These are phyloP conservation scores for Lentinula guzmanii DNA, from an alignment of 768 basidiomycete species.

Conservation along the genomic window DNA sequence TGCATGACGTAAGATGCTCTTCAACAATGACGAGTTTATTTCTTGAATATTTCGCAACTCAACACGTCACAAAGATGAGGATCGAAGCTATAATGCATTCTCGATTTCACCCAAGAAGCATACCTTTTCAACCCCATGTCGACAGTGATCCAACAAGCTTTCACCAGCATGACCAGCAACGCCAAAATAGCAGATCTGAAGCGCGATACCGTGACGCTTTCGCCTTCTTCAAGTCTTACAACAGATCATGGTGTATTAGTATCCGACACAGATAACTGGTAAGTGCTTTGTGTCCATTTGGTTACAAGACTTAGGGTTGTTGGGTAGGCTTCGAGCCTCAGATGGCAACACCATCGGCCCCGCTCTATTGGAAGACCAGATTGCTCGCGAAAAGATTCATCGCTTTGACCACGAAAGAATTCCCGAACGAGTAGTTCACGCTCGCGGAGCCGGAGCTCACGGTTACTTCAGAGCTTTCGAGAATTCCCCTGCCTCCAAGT, in stretches of 20 bases:
- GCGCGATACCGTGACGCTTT: conserved; percentile 24
- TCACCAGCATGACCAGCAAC: conserved; percentile 20
- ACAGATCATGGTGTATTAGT: conserved; percentile 59
- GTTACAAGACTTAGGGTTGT: not conserved
- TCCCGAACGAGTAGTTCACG: conserved; percentile 61
- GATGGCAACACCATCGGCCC: conserved; percentile 53
- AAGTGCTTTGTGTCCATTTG: conserved; percentile 10
- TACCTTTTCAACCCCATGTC: not conserved
- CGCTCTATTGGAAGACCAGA: conserved; percentile 71
- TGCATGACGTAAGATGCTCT: too few species aligned
- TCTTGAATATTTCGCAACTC: too few species aligned
- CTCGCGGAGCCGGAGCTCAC: conserved; percentile 74
- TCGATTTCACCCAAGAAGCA: too few species aligned
- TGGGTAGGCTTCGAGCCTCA: conserved; percentile 48
- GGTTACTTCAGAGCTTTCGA: conserved; percentile 77
- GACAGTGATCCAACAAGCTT: conserved; percentile 4
- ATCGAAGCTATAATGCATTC: too few species aligned
- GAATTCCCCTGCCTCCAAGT: conserved; percentile 54
- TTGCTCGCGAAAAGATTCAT: conserved; percentile 68
- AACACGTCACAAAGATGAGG: too few species aligned
- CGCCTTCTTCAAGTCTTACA: conserved; percentile 32
- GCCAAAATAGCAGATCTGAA: conserved; percentile 29
- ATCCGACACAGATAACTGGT: conserved; percentile 65
- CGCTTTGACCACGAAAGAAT: conserved; percentile 88
- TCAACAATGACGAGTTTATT: too few species aligned